Evolutionary conservation across 2,329 filamentous ascomycete species (phyloP), one percentile per base, ranked within the genome.

Genomic region (Pseudocercospora crystallina): DNA sequence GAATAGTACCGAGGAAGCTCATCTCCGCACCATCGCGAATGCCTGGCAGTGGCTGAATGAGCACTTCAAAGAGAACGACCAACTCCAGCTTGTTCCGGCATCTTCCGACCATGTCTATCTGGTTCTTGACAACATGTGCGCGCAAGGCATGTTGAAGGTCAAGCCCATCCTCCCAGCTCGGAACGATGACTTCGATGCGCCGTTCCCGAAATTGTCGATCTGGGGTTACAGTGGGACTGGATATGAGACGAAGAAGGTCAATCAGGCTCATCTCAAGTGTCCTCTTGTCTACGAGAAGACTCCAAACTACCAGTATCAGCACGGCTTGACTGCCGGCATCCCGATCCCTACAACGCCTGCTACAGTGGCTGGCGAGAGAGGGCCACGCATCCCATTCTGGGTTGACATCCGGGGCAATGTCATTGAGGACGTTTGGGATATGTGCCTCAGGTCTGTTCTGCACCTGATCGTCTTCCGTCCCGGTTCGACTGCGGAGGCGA

Each of bases 141-240:
- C 82, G 0, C 67, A 78, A 43, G 79, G 81, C 3, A 76, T 80
- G 35, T 73, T 90, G 36, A 72, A 65, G 12, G 63, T 87, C 5
- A 70, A 76, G 3, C 73, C 80, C 0, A 64, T 76, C 1, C 74
- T 84, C 35, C 77, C 86, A 5, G 81, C 82, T 1, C 80, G 86
- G 13, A 82, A 87, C 29, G 65, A 76, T 51, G 67, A 71, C 5
- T 66, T 73, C 43, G 64, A 69, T 33, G 69, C 69, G 2, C 68
- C 71, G 0, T 62, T 64, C 10, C 73, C 73, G 12, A 68, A 69
- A 31, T 58, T 77, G 17, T 75, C 71, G 5, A 83, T 84, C 2
- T 85, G 87, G 64, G 87, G 87, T 1, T 86, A 90, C 61, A 80
- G 82, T 46, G 84, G 85, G 7, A 81, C 81, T 12, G 83, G 86